Evolutionary conservation across 2,329 filamentous ascomycete species (phyloP), one percentile per base, ranked within the genome.

Genomic region (Stachybotrys elegans): DNA sequence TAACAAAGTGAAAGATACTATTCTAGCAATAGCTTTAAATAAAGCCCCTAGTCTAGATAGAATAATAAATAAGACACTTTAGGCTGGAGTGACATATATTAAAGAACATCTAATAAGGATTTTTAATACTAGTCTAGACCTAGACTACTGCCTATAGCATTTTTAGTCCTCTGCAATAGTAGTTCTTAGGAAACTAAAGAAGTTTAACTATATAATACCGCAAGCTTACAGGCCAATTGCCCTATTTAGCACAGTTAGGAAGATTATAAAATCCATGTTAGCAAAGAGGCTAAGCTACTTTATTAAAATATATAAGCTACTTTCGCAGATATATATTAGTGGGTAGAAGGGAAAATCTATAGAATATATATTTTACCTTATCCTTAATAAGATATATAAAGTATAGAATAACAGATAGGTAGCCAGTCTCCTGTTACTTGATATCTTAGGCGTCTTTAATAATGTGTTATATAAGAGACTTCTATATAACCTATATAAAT

Each of bases 161-260:
- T 52, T 53, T 31, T 50, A 46, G 22, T 41, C 48, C 11, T 29
- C 48, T 13, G 31, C 40, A 22, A 54, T 43, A 4, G 43, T 53
- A 9, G 43, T 52, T 1, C 39, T 53, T 5, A n/a, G 42, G 19
- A 52, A 52, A 22, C 46, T 21, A 14, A 43, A 43, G 3, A 54
- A 55, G 35, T 43, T 49, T 31, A 40, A 48, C 31, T 56, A 52
- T 31, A 40, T 41, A 17, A 22, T 35, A 19, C 48, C 47, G 19
- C 51, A 54, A 38, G 25, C 40, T 44, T 52, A 50, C 14, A 46
- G 45, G 19, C 52, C 45, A 29, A 54, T 51, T 40, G 45, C 43
- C 6, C 45, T 55, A 9, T 43, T 46, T 14, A 36, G 34, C 23
- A 46, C 43, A 13, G 7, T 52, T 9, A 44, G 46, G 20, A 52